Base-by-base conservation (phyloP, 768 basidiomycete genomes). In the Guyanaporus albipodus region DNA sequence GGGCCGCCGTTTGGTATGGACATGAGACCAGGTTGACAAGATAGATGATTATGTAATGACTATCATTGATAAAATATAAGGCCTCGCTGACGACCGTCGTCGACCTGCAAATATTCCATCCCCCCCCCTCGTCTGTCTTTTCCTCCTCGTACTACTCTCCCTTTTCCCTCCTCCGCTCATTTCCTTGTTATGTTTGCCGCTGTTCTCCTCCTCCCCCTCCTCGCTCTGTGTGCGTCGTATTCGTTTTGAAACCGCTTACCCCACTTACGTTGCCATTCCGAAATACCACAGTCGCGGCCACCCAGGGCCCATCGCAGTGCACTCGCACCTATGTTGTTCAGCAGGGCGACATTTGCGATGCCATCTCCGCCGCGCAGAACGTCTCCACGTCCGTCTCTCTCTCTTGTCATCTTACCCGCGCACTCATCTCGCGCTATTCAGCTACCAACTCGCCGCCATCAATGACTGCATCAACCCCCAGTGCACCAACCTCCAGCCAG, bases 391-490 rank as follows among this genome's bases (percentile, higher is more conserved):
- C 52, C 23, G 80, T 72, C 7, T 24, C 18, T 3, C 23, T 6
- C 4, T 5, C 7, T 6, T 14, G 7, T 11, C n/a, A n/a, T 35
- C n/a, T 7, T 8, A 6, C 8, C 18, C 27, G 1, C 29, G 6
- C 24, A 2, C 33, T 50, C 37, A 45, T 33, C 9, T 12, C 31
- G n/a, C n/a, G n/a, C 12, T 17, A 38, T 54, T 39, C 44, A 90
- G 87, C 11, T 90, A 82, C 70, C 88, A 91, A 66, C 79, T 91
- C 42, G 80, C 83, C 4, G 71, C 74, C 34, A 69, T 80, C 50
- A 89, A 90, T 70, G 45, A 68, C 0, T 66, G 52, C 39, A 52
- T 55, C 40, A 67, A 86, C 55, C 24, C 61, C 1, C 37, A 38
- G 15, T 91, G 89, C 70, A 54, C 64, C 53, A 86, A 91, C 66